phyloP scores from a whole-genome alignment of 768 basidiomycete genomes.

The Mycena vitilis region DNA sequence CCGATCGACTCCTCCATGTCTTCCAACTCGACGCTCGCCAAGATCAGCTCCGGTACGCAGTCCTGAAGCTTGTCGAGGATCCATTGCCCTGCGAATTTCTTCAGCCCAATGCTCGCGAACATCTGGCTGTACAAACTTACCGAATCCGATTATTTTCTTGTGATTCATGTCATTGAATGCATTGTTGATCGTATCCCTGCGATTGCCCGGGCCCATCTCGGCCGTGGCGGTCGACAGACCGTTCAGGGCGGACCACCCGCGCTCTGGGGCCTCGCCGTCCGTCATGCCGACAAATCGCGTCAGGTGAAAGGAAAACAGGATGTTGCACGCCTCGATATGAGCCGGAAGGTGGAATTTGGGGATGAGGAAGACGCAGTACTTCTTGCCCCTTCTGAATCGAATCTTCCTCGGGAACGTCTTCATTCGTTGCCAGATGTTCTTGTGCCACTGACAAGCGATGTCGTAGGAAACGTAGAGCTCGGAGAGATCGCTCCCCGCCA shows the following conservation, averaged over 20 bases:
- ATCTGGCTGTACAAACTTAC: neutral
- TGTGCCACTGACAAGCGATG: conserved; percentile 44
- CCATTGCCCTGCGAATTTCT: neutral
- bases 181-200: conserved; percentile 45
- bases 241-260: conserved; percentile 44
- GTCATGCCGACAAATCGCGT: conserved; percentile 37
- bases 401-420: conserved; percentile 9
- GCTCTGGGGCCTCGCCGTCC: conserved; percentile 48
- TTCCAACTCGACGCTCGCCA: conserved; percentile 2
- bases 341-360: conserved; percentile 49
- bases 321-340: conserved; percentile 42
- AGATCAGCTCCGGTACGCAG: conserved; percentile 7
- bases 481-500: conserved; percentile 23
- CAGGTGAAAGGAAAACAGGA: conserved; percentile 44
- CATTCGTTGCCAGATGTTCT: conserved; percentile 35
- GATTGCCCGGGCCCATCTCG: conserved; percentile 46
- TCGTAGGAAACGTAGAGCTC: conserved; percentile 43
- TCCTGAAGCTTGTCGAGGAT: neutral
- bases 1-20: conserved; percentile 17
- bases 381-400: neutral
- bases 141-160: conserved; percentile 19
- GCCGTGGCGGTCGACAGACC: conserved; percentile 38
- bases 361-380: conserved; percentile 14
- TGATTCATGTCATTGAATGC: conserved; percentile 34
- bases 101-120: neutral